Percentiles rank a stretch among this genome's conserved stretches.
Conservation (phyloP, 495 filamentous ascomycete genomes). For the Pseudotulostoma volvatum region DNA sequence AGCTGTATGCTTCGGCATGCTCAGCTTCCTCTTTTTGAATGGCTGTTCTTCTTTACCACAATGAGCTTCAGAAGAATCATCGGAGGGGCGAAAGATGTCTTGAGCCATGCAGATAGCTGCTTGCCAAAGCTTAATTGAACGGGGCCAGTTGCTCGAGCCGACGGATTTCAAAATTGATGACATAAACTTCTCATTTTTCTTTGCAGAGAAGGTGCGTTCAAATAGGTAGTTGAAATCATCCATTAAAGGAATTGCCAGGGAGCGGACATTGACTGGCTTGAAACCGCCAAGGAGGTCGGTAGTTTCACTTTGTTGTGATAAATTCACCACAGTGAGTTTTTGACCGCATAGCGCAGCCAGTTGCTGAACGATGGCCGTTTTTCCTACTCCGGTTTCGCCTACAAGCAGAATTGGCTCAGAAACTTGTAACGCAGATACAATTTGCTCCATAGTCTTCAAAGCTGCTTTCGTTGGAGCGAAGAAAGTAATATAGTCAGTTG, state of each 20-base stretch:
- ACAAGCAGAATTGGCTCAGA: slow-evolving; percentile 83
- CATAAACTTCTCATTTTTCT: slow-evolving; percentile 74
- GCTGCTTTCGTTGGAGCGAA: slow-evolving; percentile 32
- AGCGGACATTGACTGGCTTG: slow-evolving; percentile 83
- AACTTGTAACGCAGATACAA: slow-evolving; percentile 64
- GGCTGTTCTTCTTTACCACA: slow-evolving; percentile 42
- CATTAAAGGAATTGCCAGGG: slow-evolving; percentile 73
- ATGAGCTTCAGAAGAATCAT: slow-evolving; percentile 14
- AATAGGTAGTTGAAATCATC: slow-evolving; percentile 89
- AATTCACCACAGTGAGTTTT: slow-evolving; percentile 75
- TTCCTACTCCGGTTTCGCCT: slow-evolving; percentile 95
- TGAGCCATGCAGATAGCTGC: slow-evolving; percentile 78
- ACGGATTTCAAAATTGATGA: slow-evolving; percentile 63
- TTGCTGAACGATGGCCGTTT: slow-evolving; percentile 90
- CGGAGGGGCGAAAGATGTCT: slow-evolving; percentile 35
- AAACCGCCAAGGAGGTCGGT: slow-evolving; percentile 88
- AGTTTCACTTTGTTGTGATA: slow-evolving; percentile 94
- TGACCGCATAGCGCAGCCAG: slow-evolving; percentile 65
- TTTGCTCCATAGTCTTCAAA: slow-evolving; percentile 52
- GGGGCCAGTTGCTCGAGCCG: slow-evolving; percentile 67
- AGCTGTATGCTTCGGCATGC: slow-evolving; percentile 46
- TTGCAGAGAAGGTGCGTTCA: slow-evolving; percentile 62
- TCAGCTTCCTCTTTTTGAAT: slow-evolving; percentile 67
- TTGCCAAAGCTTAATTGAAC: slow-evolving; percentile 69
- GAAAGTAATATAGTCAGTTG: slow-evolving; percentile 13